Base-by-base conservation (phyloP, 208 protist species). In the Phytomonas francai region DNA sequence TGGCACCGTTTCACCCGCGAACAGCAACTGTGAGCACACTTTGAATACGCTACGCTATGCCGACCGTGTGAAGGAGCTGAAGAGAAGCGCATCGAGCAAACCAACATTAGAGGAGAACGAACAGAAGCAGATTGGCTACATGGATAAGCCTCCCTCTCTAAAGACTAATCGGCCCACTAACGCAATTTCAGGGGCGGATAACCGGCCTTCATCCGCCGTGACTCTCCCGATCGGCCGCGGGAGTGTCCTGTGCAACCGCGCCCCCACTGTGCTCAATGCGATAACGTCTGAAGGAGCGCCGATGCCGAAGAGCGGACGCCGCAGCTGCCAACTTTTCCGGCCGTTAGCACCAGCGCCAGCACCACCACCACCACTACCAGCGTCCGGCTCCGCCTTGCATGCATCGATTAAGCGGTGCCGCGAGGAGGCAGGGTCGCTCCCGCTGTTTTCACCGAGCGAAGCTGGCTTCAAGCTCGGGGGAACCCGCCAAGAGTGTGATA, bases 61-160 rank as follows among this genome's bases (percentile, higher is more conserved):
- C 8, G 83, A 83, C 51, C 81, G 85, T 33, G 89, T 93, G 19
- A 98, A 98, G 77, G 94, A 98, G 77, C 78, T 97, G 16, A 89
- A 89, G 73, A 79, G 79, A 68, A 54, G 65, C 73, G 2, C 70
- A 34, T 2, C 74, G 68, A 65, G 73, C 74, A 70, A 88, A 51
- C 61, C 65, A 71, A 39, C 39, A 2, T 62, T 72, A 9, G 28
- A 68, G 33, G 65, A 45, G 22, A 42, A 54, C 3, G 28, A 61
- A 33, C 58, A 63, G 29, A 45, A 32, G 16, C 34, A 27, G 4
- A 51, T 65, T 29, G 28, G 73, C 45, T 84, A 78, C 65, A 83
- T 84, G 64, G 80, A 80, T 8, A 54, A 54, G 19, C 16, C 45
- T 8, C 16, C 45, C 25, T 54, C 6, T 5, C 45, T 54, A 4